Conservation (phyloP, 768 basidiomycete genomes). For the Peribolospora baueri region DNA sequence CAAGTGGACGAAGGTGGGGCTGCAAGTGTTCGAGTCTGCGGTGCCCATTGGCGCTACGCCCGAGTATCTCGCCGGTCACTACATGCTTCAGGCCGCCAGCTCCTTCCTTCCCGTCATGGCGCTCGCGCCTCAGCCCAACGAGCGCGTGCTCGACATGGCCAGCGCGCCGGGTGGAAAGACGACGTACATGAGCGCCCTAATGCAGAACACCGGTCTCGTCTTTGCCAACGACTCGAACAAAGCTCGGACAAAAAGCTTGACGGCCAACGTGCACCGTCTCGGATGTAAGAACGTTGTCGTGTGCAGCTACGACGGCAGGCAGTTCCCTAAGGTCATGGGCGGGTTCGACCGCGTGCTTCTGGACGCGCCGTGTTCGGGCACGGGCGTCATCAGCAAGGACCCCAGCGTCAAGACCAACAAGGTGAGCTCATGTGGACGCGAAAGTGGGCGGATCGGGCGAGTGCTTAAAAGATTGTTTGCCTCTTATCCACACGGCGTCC, state of each 20-base stretch:
- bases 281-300: conserved; percentile 95
- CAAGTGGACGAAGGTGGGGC: conserved; percentile 95
- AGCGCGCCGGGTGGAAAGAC: conserved; percentile 96
- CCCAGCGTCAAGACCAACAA: conserved; percentile 95
- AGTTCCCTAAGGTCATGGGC: conserved; percentile 97
- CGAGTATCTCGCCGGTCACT: conserved; percentile 95
- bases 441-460: not conserved
- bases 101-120: conserved; percentile 99
- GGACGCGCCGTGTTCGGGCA: conserved; percentile 93
- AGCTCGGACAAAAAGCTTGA: conserved; percentile 77
- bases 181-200: conserved; percentile 84
- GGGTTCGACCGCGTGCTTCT: conserved; percentile 93
- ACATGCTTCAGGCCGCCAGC: conserved; percentile 97
- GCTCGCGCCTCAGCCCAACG: conserved; percentile 69
- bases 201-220: conserved; percentile 92
- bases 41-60: conserved; percentile 97
- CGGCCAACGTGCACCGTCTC: conserved; percentile 84
- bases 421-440: conserved; percentile 26
- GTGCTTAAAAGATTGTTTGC: not conserved
- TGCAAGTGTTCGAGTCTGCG: conserved; percentile 91
- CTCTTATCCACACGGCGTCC: not conserved
- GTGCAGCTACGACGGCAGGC: conserved; percentile 87
- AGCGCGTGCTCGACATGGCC: conserved; percentile 92
- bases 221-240: conserved; percentile 97
- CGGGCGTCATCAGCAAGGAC: conserved; percentile 95